Conservation (phyloP, 2,329 filamentous ascomycete genomes). For the Phyllosticta citriasiana region DNA sequence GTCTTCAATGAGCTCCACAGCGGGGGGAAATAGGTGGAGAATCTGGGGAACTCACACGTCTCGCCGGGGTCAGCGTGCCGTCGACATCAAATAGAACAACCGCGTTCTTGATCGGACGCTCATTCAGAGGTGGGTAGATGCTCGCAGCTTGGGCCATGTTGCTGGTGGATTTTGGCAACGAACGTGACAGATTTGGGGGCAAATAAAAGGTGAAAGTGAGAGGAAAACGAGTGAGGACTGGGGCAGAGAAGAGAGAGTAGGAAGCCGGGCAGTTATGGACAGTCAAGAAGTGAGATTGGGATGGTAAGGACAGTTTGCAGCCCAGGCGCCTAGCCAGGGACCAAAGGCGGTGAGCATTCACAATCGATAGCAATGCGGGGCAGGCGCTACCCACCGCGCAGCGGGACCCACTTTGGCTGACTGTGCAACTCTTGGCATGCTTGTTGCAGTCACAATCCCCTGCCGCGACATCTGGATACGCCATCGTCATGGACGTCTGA, state of each 20-base stretch:
- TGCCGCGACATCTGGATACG: background rate
- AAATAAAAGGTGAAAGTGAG: background rate
- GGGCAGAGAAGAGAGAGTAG: background rate
- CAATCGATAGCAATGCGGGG: background rate
- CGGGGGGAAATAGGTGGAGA: background rate
- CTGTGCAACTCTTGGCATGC: background rate
- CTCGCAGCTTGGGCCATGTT: slow-evolving; percentile 32
- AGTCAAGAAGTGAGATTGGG: background rate
- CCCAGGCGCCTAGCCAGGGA: background rate
- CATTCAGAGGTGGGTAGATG: slow-evolving; percentile 62
- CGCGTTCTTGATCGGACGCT: slow-evolving; percentile 84
- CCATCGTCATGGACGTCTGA: background rate
- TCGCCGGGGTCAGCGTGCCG: slow-evolving; percentile 75
- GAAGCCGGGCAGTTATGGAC: background rate
- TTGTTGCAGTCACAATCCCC: background rate
- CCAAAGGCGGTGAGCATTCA: slow-evolving; percentile 1
- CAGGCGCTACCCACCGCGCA: background rate
- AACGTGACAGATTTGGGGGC: background rate
- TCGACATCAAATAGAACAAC: slow-evolving; percentile 96
- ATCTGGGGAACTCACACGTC: slow-evolving; percentile 48
- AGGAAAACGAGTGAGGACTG: background rate
- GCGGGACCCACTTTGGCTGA: no score
- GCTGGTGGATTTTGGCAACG: background rate
- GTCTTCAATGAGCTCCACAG: no score
- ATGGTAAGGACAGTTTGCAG: slow-evolving; percentile 4